Percentiles rank a stretch among this genome's conserved stretches.
Evolutionary conservation across 2,329 filamentous ascomycete species (phyloP).

Genomic region (Arthrobotrys entomopaga): DNA sequence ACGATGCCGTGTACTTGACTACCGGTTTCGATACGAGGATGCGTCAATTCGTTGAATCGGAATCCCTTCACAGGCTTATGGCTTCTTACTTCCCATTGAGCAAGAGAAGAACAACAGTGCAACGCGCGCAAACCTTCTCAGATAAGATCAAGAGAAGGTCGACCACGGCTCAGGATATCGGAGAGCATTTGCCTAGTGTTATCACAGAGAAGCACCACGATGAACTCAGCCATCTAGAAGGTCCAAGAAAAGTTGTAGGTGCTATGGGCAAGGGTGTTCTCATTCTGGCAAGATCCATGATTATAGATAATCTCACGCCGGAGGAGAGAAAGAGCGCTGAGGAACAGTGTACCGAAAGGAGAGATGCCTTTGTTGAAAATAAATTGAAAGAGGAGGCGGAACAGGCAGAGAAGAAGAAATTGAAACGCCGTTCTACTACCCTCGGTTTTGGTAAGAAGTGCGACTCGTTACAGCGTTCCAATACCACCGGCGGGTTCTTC

Average conservation of each 20-base stretch:
- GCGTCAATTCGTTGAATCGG: constrained; percentile 57
- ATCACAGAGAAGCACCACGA: constrained; percentile 47
- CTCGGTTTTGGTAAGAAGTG: constrained; percentile 16
- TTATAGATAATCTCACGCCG: constrained; percentile 40
- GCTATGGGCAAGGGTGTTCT: constrained; percentile 58
- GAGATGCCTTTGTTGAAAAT: constrained; percentile 22
- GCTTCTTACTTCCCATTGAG: constrained; percentile 56
- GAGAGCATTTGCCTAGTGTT: constrained; percentile 18
- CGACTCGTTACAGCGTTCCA: constrained; percentile 24
- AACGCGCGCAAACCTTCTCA: constrained; percentile 32
- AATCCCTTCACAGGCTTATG: constrained; percentile 55
- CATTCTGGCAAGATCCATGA: constrained; percentile 52
- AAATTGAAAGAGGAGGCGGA: constrained; percentile 37
- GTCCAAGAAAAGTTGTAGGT: constrained; percentile 56
- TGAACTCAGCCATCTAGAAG: constrained; percentile 36
- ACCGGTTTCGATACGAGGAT: constrained; percentile 57
- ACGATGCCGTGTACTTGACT: constrained; percentile 56
- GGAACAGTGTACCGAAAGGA: constrained; percentile 16
- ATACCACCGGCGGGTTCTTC: constrained; percentile 45
- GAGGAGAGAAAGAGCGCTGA: constrained; percentile 47
- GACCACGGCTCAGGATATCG: constrained; percentile 2
- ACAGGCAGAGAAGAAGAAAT: constrained; percentile 17
- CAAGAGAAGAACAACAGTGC: constrained; percentile 34
- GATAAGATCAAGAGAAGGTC: constrained; percentile 52
- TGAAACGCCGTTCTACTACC: constrained; percentile 29